Evolutionary conservation across 345 rosid genomes (phyloP).

Genomic region (Aquilaria malaccensis): DNA sequence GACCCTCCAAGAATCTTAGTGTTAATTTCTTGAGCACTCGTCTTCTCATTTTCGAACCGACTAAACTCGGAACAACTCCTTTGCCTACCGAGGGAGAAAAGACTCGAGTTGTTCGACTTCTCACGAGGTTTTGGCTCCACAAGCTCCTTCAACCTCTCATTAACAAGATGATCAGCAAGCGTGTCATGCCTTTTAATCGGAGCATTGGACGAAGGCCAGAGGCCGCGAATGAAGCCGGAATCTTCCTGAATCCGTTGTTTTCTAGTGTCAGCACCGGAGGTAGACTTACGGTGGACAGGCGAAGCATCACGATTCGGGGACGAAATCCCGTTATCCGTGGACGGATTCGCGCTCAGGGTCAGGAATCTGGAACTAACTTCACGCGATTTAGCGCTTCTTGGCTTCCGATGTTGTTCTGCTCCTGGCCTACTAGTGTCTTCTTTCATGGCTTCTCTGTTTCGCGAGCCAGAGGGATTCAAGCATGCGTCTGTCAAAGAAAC

Average conservation of each 20-base stretch:
- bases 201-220: conserved; percentile 45
- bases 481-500: background rate
- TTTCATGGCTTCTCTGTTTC: conserved; percentile 30
- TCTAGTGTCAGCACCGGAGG: conserved; percentile 13
- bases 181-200: conserved; percentile 28
- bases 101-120: conserved; percentile 4
- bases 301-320: conserved; percentile 23
- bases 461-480: conserved; percentile 3
- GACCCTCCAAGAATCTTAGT: conserved; percentile 49
- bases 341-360: conserved; percentile 23
- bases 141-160: conserved; percentile 36
- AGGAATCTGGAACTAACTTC: conserved; percentile 66
- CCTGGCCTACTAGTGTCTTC: conserved; percentile 16
- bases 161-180: conserved; percentile 46
- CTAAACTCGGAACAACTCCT: conserved; percentile 26
- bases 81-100: conserved; percentile 24
- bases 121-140: conserved; percentile 22
- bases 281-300: conserved; percentile 16
- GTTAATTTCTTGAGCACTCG: conserved; percentile 41
- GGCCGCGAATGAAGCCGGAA: conserved; percentile 21
- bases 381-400: conserved; percentile 41
- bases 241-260: conserved; percentile 30
- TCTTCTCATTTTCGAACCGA: conserved; percentile 24
- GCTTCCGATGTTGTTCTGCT: conserved; percentile 30
- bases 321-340: conserved; percentile 25